phyloP scores from a whole-genome alignment of 495 filamentous ascomycete species.

The Bryoglossum gracile region DNA sequence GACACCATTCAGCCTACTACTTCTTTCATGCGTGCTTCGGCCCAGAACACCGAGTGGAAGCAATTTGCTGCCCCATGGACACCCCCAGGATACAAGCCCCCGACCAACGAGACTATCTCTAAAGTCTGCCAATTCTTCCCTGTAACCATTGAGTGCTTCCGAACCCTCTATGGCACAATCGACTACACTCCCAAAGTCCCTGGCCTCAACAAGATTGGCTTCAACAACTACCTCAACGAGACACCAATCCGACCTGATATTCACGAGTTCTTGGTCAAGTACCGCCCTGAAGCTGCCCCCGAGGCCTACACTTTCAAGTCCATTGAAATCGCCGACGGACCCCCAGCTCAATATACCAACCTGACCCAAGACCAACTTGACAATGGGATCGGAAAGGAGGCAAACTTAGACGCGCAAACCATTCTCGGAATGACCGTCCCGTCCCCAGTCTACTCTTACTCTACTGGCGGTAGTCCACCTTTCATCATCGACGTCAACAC shows the following conservation, averaged over 20 bases:
- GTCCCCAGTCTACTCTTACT: conserved; percentile 53
- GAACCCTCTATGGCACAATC: conserved; percentile 47
- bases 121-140: conserved; percentile 16
- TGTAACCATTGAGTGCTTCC: conserved; percentile 42
- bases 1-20: conserved; percentile 61
- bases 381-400: conserved; percentile 50
- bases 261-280: conserved; percentile 41
- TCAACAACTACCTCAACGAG: conserved; percentile 65
- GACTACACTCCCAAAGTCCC: conserved; percentile 31
- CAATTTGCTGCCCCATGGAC: conserved; percentile 8
- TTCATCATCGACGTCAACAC: conserved; percentile 47
- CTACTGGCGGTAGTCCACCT: conserved; percentile 55
- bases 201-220: conserved; percentile 45
- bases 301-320: conserved; percentile 53
- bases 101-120: conserved; percentile 11
- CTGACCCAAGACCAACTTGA: conserved; percentile 14
- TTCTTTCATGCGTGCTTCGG: conserved; percentile 43
- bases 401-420: conserved; percentile 68
- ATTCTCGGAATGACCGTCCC: conserved; percentile 53
- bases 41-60: conserved; percentile 15
- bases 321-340: conserved; percentile 53
- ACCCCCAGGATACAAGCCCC: conserved; percentile 12
- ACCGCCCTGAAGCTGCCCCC: conserved; percentile 39
- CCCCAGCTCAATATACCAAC: conserved; percentile 40
- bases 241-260: conserved; percentile 56